Evolutionary conservation across 2,329 filamentous ascomycete genomes (phyloP), one percentile per base, ranked within the genome.

Genomic region (Sporothrix phasma): DNA sequence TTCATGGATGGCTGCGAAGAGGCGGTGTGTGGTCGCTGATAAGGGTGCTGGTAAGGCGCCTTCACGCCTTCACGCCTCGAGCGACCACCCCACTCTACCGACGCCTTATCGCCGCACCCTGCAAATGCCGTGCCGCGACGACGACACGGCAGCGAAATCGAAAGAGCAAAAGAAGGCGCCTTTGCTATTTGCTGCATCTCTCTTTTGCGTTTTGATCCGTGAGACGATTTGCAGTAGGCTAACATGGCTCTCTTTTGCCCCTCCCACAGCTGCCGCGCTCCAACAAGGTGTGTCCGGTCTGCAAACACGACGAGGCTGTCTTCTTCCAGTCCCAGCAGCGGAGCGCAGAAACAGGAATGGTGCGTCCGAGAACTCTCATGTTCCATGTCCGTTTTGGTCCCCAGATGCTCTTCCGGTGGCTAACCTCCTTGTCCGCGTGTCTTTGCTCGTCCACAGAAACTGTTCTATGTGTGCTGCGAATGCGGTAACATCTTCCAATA

Each of bases 291-390:
- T 99, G 94, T 78, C 91, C 92, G 61, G 83, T 81, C 70, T 99
- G 95, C 81, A 83, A 84, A 69, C 89, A 94, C 75, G 85, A 86
- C 70, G 92, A 97, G 78, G 92, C 92, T 53, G 95, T 99, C 66
- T 99, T 96, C 79, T 99, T 99, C 81, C 94, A 99, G 79, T 97
- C 92, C 67, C 94, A 99, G 75, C 92, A 97, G 80, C 89, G 94
- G 77, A 96, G 89, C 70, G 90, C 91, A 58, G 92, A 97, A 76
- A 99, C 94, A 51, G 94, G 94, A 79, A 99, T 99, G 94, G 94
- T 97, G 77, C 81, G 89, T 72, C n/a, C 62, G 53, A 15, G 31
- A 15, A 6, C 6, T 31, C 46, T 49, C n/a, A 22, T n/a, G 65
- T 17, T 64, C 19, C 58, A 59, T n/a, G n/a, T 29, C 60, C 39